Base-by-base conservation (phyloP, 768 basidiomycete genomes). In the Lentinus tigrinus region DNA sequence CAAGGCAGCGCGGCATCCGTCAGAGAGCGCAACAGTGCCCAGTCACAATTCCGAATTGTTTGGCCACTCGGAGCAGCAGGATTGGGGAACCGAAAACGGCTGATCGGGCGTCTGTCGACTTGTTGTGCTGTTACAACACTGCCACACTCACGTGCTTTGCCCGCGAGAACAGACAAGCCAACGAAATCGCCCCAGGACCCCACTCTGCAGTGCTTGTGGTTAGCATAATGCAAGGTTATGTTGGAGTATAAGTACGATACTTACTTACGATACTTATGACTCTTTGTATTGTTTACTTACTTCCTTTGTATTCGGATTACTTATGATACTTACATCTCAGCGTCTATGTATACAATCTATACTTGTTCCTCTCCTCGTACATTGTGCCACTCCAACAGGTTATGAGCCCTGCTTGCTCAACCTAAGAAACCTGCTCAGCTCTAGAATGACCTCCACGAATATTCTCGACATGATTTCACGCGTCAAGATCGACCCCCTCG, bases 41-140 rank as follows among this genome's bases (percentile, higher is more conserved):
- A 52, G 5, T 27, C 13, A 1, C 36, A 56, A 60, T 60, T 60
- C 59, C 42, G 59, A 60, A 60, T 60, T 52, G 54, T 52, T 24
- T 46, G 21, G 43, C 43, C 43, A 46, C 21, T 24, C 43, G 21
- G 8, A 46, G n/a, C 21, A 46, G 43, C 21, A 46, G 43, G 43
- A 46, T 46, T 46, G 19, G 10, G 21, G n/a, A 6, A 6, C 19
- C n/a, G 23, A 9, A 19, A 44, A 11, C 24, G 19, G 23, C 16
- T 23, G 8, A 21, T 21, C 16, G 16, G 16, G 40, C 40, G 40
- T n/a, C 19, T 46, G 21, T 23, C 43, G 21, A 11, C 42, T 43
- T 43, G 42, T 43, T 43, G 6, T 9, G 24, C 43, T 17, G 43
- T 46, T 23, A 23, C 21, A 24, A 10, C 43, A 46, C 43, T 26